A percentile compares a stretch with the other conserved stretches of the same genome.
These are phyloP conservation scores for Elongisporangium undulatum DNA, from an alignment of 352 stramenopile genomes.

Conservation along the genomic window DNA sequence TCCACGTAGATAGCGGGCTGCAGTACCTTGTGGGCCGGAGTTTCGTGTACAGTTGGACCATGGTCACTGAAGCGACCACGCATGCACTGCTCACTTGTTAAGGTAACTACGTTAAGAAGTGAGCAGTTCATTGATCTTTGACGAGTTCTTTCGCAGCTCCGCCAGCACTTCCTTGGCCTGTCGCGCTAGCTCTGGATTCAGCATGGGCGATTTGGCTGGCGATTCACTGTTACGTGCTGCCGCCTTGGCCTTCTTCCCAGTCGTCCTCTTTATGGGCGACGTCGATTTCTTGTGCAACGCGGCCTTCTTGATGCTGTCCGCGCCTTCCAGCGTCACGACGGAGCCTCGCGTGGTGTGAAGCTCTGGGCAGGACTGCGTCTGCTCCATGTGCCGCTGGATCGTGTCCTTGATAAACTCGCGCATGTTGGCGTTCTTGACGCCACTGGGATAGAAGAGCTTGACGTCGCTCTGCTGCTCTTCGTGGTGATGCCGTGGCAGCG, in stretches of 20 bases:
- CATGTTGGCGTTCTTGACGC: conserved; percentile 69
- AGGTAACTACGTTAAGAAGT: no score
- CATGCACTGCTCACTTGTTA: no score
- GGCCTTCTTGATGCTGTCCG: conserved; percentile 1
- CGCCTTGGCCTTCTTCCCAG: conserved; percentile 17
- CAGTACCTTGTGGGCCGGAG: no score
- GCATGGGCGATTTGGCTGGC: conserved; percentile 11
- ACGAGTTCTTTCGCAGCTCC: conserved; percentile 55
- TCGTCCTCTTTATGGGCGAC: conserved; percentile 4
- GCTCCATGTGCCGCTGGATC: conserved; percentile 3
- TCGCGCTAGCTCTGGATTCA: conserved; percentile 49
- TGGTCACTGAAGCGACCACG: no score
- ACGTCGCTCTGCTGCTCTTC: conserved; percentile 30
- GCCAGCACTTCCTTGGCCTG: conserved; percentile 59
- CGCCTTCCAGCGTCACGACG: not conserved
- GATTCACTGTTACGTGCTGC: conserved; percentile 9
- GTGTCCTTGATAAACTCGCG: conserved; percentile 66
- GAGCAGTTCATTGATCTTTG: conserved; percentile 78
- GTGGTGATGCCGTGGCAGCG: conserved; percentile 25
- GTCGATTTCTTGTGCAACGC: conserved; percentile 9
- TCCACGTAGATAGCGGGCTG: no score
- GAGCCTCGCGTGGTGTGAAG: not conserved
- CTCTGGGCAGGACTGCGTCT: not conserved
- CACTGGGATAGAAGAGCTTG: conserved; percentile 67
- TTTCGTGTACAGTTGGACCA: no score